A percentile compares a stretch with the other conserved stretches of the same genome.
Conservation (phyloP, 73 alveolate genomes). For the Breviolum minutum region DNA sequence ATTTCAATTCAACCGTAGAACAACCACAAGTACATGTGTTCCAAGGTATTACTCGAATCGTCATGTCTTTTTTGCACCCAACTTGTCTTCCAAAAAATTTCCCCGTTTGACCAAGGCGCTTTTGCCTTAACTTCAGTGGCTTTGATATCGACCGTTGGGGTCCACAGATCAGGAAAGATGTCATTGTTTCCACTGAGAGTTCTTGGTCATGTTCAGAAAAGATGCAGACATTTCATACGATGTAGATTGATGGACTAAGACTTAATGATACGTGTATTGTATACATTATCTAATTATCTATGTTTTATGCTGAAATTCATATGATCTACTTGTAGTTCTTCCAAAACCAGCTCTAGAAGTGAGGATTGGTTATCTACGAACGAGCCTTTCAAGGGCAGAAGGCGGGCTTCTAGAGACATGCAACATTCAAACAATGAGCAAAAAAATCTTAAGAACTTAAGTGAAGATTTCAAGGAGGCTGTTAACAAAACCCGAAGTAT, state of each 20-base stretch:
- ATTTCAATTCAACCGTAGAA: no score
- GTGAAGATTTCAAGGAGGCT: no score
- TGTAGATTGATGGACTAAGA: neutral
- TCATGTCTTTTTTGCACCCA: neutral
- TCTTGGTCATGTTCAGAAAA: neutral
- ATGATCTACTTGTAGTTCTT: neutral
- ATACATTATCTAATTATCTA: no score
- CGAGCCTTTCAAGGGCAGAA: neutral
- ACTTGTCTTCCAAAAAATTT: no score
- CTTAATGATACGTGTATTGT: no score
- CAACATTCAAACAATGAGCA: no score
- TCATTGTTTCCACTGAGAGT: neutral
- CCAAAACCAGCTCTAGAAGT: neutral
- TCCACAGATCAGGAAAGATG: neutral
- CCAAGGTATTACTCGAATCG: neutral
- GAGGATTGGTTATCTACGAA: neutral
- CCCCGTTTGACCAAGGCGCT: neutral
- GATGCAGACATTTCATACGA: neutral
- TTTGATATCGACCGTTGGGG: neutral
- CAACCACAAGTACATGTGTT: no score
- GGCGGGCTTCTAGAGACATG: no score
- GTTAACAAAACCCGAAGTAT: no score
- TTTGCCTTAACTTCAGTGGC: neutral
- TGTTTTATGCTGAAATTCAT: neutral
- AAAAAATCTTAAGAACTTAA: no score